Evolutionary conservation across 257 asterid species (phyloP).

Genomic region (Solanum bukasovii): DNA sequence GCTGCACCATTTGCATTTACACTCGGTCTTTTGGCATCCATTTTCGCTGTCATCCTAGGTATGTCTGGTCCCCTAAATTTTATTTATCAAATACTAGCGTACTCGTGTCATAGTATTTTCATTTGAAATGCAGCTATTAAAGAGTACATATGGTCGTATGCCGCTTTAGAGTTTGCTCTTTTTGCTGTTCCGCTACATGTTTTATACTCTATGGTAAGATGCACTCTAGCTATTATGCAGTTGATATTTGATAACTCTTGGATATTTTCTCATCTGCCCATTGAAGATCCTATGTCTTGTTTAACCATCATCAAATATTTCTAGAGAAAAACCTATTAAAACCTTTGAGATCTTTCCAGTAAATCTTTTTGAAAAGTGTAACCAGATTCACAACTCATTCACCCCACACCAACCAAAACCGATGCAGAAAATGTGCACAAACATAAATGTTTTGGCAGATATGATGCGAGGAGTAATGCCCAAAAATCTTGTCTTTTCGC

Average conservation of each 20-base stretch:
- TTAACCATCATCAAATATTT: background rate
- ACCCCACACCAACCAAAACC: background rate
- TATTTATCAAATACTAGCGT: background rate
- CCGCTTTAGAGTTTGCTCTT: constrained; percentile 75
- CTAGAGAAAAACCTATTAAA: background rate
- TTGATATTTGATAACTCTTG: background rate
- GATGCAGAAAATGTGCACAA: background rate
- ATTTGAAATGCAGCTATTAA: constrained; percentile 51
- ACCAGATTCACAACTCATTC: background rate
- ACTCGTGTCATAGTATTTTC: background rate
- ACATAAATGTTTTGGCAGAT: background rate
- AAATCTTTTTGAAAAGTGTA: background rate
- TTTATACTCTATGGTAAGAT: constrained; percentile 56
- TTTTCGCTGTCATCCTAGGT: constrained; percentile 62
- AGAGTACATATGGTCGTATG: constrained; percentile 75
- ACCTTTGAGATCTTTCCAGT: background rate
- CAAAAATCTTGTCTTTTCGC: constrained; percentile 2
- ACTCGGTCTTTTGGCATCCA: constrained; percentile 60
- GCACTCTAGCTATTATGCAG: background rate
- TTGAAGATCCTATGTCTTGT: background rate
- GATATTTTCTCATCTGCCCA: background rate
- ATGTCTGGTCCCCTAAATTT: background rate
- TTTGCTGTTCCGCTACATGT: constrained; percentile 50
- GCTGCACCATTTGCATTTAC: constrained; percentile 82
- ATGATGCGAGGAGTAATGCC: background rate